Percentiles rank a stretch among this genome's conserved stretches.
These are phyloP conservation scores for Calonectria hawksworthii DNA, from an alignment of 2,329 filamentous ascomycete genomes.

Conservation along the genomic window DNA sequence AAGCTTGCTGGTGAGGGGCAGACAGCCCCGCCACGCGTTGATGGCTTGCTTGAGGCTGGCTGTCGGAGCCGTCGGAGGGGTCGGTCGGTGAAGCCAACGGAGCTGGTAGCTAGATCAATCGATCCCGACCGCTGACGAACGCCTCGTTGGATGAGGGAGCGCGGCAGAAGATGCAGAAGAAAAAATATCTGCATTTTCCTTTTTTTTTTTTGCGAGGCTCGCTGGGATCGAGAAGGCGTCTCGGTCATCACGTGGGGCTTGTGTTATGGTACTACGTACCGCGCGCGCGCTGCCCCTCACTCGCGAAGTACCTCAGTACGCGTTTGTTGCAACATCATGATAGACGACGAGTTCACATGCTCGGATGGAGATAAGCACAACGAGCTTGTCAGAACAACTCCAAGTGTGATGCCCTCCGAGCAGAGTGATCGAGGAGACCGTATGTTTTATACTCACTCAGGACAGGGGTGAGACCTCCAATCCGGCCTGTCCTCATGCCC, in stretches of 20 bases:
- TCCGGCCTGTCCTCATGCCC: neutral
- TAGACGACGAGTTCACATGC: neutral
- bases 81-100: conserved; percentile 22
- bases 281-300: conserved; percentile 18
- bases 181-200: neutral
- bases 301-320: neutral
- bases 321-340: neutral
- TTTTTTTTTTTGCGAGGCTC: neutral
- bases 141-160: neutral
- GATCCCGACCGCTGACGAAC: neutral
- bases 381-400: too few relatives aligned
- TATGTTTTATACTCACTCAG: conserved; percentile 13
- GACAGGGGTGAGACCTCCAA: neutral
- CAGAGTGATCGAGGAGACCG: neutral
- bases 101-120: neutral
- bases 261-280: conserved; percentile 14
- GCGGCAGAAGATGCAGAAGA: neutral
- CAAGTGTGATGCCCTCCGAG: neutral
- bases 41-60: conserved; percentile 11
- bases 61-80: conserved; percentile 11
- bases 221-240: neutral
- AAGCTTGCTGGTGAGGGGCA: conserved; percentile 24
- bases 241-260: neutral
- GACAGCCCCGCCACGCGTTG: conserved; percentile 14
- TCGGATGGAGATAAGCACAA: neutral